phyloP scores from a whole-genome alignment of 805 yeast genomes.

The Ogataea minuta region DNA sequence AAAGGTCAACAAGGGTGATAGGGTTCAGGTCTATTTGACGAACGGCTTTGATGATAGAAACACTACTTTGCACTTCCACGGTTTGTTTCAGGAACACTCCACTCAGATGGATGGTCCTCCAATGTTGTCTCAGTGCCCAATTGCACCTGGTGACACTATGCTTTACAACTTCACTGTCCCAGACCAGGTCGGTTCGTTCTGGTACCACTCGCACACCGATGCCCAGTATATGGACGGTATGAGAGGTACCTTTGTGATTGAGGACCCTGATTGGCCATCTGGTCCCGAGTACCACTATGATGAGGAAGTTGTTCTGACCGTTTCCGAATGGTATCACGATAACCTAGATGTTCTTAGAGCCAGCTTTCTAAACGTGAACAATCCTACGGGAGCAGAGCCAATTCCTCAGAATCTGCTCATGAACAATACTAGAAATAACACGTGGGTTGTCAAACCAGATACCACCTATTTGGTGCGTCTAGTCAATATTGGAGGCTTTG shows the following conservation, averaged over 20 bases:
- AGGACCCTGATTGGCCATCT: slow-evolving; percentile 51
- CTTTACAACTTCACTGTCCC: slow-evolving; percentile 86
- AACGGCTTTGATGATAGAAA: slow-evolving; percentile 70
- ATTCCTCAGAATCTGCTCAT: slow-evolving; percentile 79
- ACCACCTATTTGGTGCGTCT: slow-evolving; percentile 81
- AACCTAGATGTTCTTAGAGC: slow-evolving; percentile 49
- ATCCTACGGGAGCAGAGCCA: slow-evolving; percentile 99
- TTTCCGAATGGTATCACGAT: slow-evolving; percentile 89
- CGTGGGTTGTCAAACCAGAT: slow-evolving; percentile 80
- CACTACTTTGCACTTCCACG: slow-evolving; percentile 91
- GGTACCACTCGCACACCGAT: slow-evolving; percentile 95
- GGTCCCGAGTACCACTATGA: slow-evolving; percentile 56
- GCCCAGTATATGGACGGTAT: slow-evolving; percentile 95
- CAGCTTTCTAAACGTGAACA: slow-evolving; percentile 63
- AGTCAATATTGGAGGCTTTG: slow-evolving; percentile 86
- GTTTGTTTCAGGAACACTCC: slow-evolving; percentile 77
- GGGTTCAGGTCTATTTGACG: slow-evolving; percentile 65
- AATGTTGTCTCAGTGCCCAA: slow-evolving; percentile 86
- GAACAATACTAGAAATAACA: slow-evolving; percentile 75
- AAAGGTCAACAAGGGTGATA: slow-evolving; percentile 75
- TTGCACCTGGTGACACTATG: slow-evolving; percentile 68
- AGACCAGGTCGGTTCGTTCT: slow-evolving; percentile 82
- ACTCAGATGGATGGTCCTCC: slow-evolving; percentile 90
- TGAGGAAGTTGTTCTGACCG: slow-evolving; percentile 66
- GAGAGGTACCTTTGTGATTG: slow-evolving; percentile 76